phyloP scores from a whole-genome alignment of 352 stramenopile species.

The Phytophthora pini region DNA sequence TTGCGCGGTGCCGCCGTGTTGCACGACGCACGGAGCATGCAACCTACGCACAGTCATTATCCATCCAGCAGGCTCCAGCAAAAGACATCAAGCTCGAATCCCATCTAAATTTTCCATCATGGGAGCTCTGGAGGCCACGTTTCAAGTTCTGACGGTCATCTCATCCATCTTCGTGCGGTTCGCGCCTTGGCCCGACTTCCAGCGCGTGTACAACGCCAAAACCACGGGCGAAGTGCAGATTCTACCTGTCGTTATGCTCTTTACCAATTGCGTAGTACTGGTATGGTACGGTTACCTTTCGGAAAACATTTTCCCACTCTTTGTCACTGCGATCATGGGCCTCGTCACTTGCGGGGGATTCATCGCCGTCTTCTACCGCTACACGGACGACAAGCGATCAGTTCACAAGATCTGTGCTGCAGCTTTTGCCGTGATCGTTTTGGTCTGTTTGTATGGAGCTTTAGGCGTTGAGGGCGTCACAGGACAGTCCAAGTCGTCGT shows the following conservation, averaged over 20 bases:
- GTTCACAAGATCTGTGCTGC: constrained; percentile 25
- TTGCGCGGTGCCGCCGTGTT: too few species aligned
- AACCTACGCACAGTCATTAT: constrained; percentile 10
- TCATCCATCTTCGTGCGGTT: constrained; percentile 75
- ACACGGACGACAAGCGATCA: constrained; percentile 34
- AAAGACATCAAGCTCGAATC: not conserved
- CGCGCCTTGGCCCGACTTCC: constrained; percentile 58
- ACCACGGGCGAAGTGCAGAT: constrained; percentile 55
- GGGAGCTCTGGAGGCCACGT: constrained; percentile 23
- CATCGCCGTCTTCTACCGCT: constrained; percentile 54
- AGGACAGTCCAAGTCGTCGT: constrained; percentile 30
- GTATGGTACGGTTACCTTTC: constrained; percentile 59
- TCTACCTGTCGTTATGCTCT: constrained; percentile 68
- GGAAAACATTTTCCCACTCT: constrained; percentile 59
- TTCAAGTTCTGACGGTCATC: constrained; percentile 71
- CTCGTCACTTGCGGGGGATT: constrained; percentile 49
- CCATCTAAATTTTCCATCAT: constrained; percentile 6
- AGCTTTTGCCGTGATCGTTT: constrained; percentile 17
- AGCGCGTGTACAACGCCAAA: constrained; percentile 59
- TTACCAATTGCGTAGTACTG: constrained; percentile 70
- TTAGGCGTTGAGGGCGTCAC: constrained; percentile 42
- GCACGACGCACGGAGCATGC: too few species aligned
- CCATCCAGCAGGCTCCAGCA: constrained; percentile 9
- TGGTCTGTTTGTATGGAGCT: constrained; percentile 42
- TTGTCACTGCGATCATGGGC: constrained; percentile 58